phyloP scores from a whole-genome alignment of 2,329 filamentous ascomycete genomes.

The Lachnellula hyalina region DNA sequence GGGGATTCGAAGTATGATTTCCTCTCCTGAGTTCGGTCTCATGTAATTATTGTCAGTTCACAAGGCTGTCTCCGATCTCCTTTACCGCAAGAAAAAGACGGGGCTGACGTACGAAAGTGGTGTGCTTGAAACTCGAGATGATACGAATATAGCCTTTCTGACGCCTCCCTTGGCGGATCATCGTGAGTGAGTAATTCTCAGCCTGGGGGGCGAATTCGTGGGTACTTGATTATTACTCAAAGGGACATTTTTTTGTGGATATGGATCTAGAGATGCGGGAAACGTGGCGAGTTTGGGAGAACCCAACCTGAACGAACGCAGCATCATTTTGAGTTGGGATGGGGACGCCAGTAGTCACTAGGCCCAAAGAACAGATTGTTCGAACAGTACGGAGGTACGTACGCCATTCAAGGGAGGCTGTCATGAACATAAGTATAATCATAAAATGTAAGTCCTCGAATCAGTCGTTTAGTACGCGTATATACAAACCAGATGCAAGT shows the following conservation, averaged over 20 bases:
- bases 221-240: slow-evolving; percentile 2
- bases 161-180: slow-evolving; percentile 9
- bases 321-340: slow-evolving; percentile 1
- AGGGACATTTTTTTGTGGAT: neutral
- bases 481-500: neutral
- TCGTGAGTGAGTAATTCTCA: slow-evolving; percentile 12
- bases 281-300: slow-evolving; percentile 1
- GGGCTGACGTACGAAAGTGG: slow-evolving; percentile 17
- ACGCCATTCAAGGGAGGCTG: slow-evolving; percentile 16
- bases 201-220: slow-evolving; percentile 14
- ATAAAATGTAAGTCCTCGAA: neutral
- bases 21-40: neutral
- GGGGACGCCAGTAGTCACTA: neutral
- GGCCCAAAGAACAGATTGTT: neutral
- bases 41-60: neutral
- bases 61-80: slow-evolving; percentile 14
- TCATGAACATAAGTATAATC: slow-evolving; percentile 1
- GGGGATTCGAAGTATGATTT: neutral
- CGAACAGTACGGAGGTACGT: neutral
- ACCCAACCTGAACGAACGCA: neutral
- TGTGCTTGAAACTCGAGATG: slow-evolving; percentile 23
- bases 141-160: slow-evolving; percentile 13
- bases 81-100: slow-evolving; percentile 13
- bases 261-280: neutral
- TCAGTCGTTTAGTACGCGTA: slow-evolving; percentile 1